phyloP scores from a whole-genome alignment of 352 stramenopile species.

The Pythium diclinum region DNA sequence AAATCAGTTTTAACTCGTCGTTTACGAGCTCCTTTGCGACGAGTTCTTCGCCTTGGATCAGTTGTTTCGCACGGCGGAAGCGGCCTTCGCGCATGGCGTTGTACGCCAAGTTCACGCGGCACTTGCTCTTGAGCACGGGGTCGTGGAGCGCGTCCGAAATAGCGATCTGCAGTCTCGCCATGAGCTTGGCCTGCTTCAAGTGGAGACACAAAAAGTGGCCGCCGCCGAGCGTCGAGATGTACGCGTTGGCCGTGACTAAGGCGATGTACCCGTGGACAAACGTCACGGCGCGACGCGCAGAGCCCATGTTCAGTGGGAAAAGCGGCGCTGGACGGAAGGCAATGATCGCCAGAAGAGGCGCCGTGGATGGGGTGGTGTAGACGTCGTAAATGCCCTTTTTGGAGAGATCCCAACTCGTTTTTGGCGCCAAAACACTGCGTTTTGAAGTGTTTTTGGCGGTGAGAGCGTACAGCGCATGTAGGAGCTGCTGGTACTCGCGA shows the following conservation, averaged over 20 bases:
- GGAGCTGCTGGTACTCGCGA: conserved; percentile 3
- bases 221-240: conserved; percentile 79
- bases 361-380: background rate
- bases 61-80: conserved; percentile 52
- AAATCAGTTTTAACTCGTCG: conserved; percentile 58
- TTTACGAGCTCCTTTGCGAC: conserved; percentile 50
- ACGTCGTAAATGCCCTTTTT: conserved; percentile 6
- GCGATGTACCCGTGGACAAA: conserved; percentile 70
- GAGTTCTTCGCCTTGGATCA: conserved; percentile 43
- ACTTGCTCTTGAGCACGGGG: conserved; percentile 77
- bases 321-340: conserved; percentile 45
- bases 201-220: conserved; percentile 80
- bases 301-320: conserved; percentile 58
- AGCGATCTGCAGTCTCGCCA: conserved; percentile 78
- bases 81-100: conserved; percentile 67
- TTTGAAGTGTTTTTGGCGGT: background rate
- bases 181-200: conserved; percentile 60
- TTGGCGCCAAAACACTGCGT: background rate
- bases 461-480: background rate
- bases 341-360: conserved; percentile 35
- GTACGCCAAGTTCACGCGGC: conserved; percentile 78
- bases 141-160: conserved; percentile 72
- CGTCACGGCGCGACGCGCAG: conserved; percentile 54
- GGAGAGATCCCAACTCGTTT: background rate
- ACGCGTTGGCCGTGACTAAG: conserved; percentile 78